Base-by-base conservation (phyloP, 2,329 filamentous ascomycete genomes). In the Hypoxylon sp. region DNA sequence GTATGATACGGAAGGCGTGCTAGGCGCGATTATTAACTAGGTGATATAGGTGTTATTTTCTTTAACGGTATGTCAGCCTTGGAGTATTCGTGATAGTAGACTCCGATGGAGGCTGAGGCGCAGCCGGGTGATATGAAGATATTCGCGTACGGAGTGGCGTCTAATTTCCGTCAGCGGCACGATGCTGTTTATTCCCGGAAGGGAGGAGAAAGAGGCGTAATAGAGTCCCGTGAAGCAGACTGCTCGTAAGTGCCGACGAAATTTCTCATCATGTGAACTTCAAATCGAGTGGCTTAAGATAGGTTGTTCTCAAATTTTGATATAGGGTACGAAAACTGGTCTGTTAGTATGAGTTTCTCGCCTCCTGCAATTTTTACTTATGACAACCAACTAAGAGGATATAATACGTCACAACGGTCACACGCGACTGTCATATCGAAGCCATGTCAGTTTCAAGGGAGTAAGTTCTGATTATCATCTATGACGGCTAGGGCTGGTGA, bases 381-480 rank as follows among this genome's bases (percentile, higher is more conserved):
- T 17, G 22, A 48, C 11, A 22, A 27, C 17, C 11, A 25, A 22
- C 17, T 48, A 25, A 48, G 20, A 3, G 22, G 10, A n/a, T 31
- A 6, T 8, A 30, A 10, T 17, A 50, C 7, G 46, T 8, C 25
- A 50, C 14, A 7, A 30, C 13, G 13, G 13, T 14, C 27, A 50
- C 14, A 50, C 6, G 25, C 7, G 46, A 25, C 31, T 10, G 31
- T 55, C 22, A 48, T n/a, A 31, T 57, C 30, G 11, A 30, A 10
- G 8, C 22, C 27, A n/a, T 31, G 7, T 33, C 17, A 37, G 54
- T 57, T 33, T 30, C 27, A 46, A 46, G 4, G 42, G 6, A 14
- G 11, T n/a, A 22, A 13, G 17, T 30, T 25, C 33, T 49, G 17
- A 22, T 58, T 58, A 58, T 44, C 17, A 37, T 44, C 17, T 58